A percentile compares a stretch with the other conserved stretches of the same genome.
These are phyloP conservation scores for Basipetospora chlamydospora DNA, from an alignment of 2,329 filamentous ascomycete genomes.

Conservation along the genomic window DNA sequence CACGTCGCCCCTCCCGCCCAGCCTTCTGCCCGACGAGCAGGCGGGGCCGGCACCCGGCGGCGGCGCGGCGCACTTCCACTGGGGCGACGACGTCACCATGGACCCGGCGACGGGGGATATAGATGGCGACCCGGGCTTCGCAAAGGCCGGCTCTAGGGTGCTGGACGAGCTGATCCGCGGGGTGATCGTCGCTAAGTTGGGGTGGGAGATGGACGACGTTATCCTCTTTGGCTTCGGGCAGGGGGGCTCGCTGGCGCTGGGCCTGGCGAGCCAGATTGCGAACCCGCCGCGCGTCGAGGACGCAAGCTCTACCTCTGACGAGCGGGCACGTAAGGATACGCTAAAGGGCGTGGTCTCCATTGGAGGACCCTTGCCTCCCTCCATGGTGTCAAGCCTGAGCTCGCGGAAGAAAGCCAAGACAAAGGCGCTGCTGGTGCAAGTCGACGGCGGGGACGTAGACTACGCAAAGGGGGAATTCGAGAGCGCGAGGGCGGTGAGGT, in stretches of 20 bases:
- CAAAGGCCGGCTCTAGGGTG: conserved; percentile 29
- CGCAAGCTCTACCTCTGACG: no score
- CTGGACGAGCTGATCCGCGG: conserved; percentile 34
- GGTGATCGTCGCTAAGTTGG: conserved; percentile 38
- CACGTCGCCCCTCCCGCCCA: conserved; percentile 52
- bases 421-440: conserved; percentile 43
- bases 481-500: conserved; percentile 52
- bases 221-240: conserved; percentile 54
- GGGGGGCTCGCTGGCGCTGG: conserved; percentile 48
- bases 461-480: conserved; percentile 54
- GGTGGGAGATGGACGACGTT: conserved; percentile 45
- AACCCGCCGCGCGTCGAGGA: conserved; percentile 20
- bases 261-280: conserved; percentile 32
- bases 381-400: conserved; percentile 31
- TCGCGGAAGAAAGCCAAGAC: conserved; percentile 42
- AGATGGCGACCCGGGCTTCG: conserved; percentile 48
- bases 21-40: conserved; percentile 38
- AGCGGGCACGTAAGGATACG: conserved; percentile 3
- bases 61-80: conserved; percentile 39
- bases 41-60: no score
- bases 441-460: conserved; percentile 46
- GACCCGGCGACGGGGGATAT: conserved; percentile 34
- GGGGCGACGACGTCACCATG: conserved; percentile 51
- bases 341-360: conserved; percentile 45
- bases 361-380: conserved; percentile 42